phyloP scores from a whole-genome alignment of 306 rosid species.

The Medicago ruthenica region DNA sequence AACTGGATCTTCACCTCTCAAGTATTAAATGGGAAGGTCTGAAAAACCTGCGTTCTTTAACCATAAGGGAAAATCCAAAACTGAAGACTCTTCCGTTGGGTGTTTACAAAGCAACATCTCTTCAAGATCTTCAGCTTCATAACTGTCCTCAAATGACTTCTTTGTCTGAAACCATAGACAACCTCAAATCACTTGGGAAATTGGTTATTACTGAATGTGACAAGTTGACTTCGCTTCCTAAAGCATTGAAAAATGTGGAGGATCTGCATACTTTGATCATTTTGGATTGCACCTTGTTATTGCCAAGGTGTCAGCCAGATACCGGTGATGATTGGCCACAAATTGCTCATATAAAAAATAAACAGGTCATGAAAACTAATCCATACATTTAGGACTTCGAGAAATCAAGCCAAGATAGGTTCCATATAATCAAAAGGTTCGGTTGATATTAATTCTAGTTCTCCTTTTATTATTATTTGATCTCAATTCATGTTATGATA shows the following conservation, averaged over 20 bases:
- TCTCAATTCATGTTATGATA: too few species aligned
- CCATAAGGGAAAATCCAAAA: not conserved
- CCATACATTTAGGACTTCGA: not conserved
- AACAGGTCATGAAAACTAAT: too few species aligned
- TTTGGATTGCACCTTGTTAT: too few species aligned
- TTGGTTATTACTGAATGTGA: not conserved
- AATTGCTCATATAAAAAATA: not conserved
- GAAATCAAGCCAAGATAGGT: too few species aligned
- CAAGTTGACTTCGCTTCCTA: not conserved
- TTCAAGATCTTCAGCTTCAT: not conserved
- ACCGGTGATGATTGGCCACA: too few species aligned
- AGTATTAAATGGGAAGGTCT: not conserved
- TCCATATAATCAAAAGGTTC: too few species aligned
- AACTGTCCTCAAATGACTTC: not conserved
- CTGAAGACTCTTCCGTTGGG: not conserved
- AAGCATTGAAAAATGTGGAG: not conserved
- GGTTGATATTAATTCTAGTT: too few species aligned
- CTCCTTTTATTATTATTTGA: too few species aligned
- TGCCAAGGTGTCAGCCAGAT: too few species aligned
- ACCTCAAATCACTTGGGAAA: not conserved
- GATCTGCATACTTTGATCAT: not conserved
- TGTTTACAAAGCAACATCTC: not conserved
- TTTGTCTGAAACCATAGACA: not conserved
- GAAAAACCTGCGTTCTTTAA: not conserved
- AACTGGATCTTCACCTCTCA: not conserved